These are phyloP conservation scores for Vigna angularis DNA, from an alignment of 306 rosid species.

Conservation along the genomic window DNA sequence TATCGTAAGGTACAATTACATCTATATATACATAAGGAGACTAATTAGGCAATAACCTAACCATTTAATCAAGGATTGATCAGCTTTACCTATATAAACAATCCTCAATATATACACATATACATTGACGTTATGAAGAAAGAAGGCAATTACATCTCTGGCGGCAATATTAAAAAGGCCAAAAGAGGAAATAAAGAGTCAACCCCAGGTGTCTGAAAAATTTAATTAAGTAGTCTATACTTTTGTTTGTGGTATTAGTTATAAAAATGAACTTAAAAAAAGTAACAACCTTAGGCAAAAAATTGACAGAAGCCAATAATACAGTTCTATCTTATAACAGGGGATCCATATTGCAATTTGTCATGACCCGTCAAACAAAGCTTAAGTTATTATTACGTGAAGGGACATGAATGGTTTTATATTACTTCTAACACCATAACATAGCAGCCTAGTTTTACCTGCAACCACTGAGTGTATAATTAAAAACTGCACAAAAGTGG, in stretches of 20 bases:
- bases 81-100: no score
- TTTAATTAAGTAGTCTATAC: not conserved
- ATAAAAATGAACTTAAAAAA: conserved; percentile 11
- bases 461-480: conserved; percentile 11
- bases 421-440: conserved; percentile 14
- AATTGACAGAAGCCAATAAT: not conserved
- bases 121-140: not conserved
- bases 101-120: not conserved
- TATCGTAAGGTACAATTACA: not conserved
- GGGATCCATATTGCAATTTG: not conserved
- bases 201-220: not conserved
- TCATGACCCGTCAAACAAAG: not conserved
- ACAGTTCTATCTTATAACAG: not conserved
- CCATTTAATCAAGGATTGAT: no score
- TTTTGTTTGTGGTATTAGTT: conserved; percentile 1
- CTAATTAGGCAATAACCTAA: no score
- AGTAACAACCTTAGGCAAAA: not conserved
- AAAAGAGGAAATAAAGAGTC: not conserved
- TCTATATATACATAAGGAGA: not conserved
- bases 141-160: conserved; percentile 22
- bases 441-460: not conserved
- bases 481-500: not conserved
- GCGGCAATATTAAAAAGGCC: not conserved
- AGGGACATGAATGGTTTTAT: not conserved
- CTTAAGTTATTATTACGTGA: not conserved